A percentile compares a stretch with the other conserved stretches of the same genome.
phyloP scores from a whole-genome alignment of 306 rosid species.

The Myrica gale region DNA sequence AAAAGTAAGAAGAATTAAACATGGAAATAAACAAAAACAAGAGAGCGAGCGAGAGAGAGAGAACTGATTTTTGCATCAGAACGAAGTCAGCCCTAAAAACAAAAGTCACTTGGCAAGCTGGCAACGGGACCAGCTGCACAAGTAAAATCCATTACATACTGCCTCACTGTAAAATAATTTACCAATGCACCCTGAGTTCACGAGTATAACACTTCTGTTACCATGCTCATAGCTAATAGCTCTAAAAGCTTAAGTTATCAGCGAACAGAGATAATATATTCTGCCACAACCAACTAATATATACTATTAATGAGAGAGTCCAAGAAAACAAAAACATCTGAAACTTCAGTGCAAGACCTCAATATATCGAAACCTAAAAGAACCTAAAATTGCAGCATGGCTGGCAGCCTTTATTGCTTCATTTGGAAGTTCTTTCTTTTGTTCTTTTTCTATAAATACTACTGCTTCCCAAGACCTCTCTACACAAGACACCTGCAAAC shows the following conservation, averaged over 20 bases:
- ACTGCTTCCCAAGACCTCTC: background rate
- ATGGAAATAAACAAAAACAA: background rate
- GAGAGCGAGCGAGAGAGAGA: background rate
- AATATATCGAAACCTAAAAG: background rate
- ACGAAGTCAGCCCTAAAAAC: slow-evolving; percentile 6
- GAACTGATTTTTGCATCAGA: background rate
- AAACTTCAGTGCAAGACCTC: no score
- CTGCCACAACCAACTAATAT: no score
- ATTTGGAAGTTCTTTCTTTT: background rate
- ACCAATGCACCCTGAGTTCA: background rate
- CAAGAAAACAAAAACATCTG: no score
- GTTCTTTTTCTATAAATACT: background rate
- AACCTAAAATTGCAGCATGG: background rate
- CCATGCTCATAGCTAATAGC: background rate
- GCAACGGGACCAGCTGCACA: background rate
- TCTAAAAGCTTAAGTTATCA: background rate
- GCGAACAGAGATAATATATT: background rate
- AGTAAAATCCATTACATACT: no score
- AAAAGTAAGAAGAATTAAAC: background rate
- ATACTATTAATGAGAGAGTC: background rate
- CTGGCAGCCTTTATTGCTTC: background rate
- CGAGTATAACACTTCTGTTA: background rate
- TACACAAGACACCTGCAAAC: background rate
- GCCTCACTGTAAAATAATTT: background rate
- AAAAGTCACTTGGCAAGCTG: slow-evolving; percentile 6